Percentiles rank a stretch among this genome's conserved stretches.
These are phyloP conservation scores for Discostella stelligera DNA, from an alignment of 352 stramenopile genomes.

Conservation along the genomic window DNA sequence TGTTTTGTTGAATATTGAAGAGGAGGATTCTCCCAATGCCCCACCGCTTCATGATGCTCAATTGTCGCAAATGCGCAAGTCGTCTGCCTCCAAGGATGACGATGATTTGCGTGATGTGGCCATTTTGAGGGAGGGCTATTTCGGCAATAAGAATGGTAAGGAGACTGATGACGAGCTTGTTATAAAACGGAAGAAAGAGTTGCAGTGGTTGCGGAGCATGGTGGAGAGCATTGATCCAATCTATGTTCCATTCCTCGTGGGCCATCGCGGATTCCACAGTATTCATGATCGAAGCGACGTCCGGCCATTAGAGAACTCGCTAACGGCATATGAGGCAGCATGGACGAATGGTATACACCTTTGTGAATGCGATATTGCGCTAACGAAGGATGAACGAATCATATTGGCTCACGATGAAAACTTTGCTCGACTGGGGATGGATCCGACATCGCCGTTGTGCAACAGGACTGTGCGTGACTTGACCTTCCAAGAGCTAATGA, in stretches of 20 bases:
- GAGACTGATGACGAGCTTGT: slow-evolving; percentile 38
- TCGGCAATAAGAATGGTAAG: slow-evolving; percentile 31
- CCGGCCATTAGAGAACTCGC: slow-evolving; percentile 56
- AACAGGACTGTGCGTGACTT: slow-evolving; percentile 45
- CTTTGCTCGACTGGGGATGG: slow-evolving; percentile 50
- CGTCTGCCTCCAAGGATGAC: not conserved
- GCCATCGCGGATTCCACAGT: slow-evolving; percentile 58
- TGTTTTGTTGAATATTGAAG: slow-evolving; percentile 31
- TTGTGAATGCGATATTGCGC: slow-evolving; percentile 60
- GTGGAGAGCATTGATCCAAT: slow-evolving; percentile 40
- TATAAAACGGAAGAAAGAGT: slow-evolving; percentile 35
- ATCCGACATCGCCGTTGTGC: slow-evolving; percentile 30
- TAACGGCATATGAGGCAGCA: slow-evolving; percentile 59
- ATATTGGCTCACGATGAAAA: slow-evolving; percentile 62
- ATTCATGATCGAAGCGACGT: slow-evolving; percentile 46
- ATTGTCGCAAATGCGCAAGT: not conserved
- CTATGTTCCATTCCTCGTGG: slow-evolving; percentile 46
- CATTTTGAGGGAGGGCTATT: slow-evolving; percentile 37
- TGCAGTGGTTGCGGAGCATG: slow-evolving; percentile 40
- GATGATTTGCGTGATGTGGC: slow-evolving; percentile 21
- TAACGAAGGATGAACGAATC: slow-evolving; percentile 58
- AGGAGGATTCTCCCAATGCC: slow-evolving; percentile 21
- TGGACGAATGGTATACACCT: slow-evolving; percentile 50
- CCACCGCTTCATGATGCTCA: not conserved
- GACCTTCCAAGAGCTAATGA: slow-evolving; percentile 53